phyloP scores from a whole-genome alignment of 2,329 filamentous ascomycete species.

The Falciphora oryzae region DNA sequence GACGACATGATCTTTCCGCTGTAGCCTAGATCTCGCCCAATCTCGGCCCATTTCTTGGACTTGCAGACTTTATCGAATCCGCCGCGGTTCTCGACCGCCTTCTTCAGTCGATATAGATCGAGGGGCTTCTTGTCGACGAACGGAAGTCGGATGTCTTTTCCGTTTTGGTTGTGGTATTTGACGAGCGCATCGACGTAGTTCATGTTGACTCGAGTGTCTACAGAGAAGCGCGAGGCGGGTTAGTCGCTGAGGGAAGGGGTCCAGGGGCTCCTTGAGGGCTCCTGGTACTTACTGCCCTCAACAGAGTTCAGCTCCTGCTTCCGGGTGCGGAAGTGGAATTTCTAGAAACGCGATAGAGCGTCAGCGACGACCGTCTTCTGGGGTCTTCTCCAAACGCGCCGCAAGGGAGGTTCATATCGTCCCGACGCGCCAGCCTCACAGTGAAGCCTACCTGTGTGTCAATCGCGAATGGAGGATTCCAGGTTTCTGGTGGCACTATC shows the following conservation, averaged over 20 bases:
- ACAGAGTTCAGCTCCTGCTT: slow-evolving; percentile 97
- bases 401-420: not conserved
- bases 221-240: not conserved
- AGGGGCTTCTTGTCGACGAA: slow-evolving; percentile 97
- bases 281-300: slow-evolving; percentile 74
- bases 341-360: slow-evolving; percentile 42
- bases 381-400: not conserved
- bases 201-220: slow-evolving; percentile 88
- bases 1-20: slow-evolving; percentile 99
- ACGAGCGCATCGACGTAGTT: slow-evolving; percentile 92
- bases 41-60: slow-evolving; percentile 98
- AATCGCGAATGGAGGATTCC: slow-evolving; percentile 94
- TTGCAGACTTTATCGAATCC: slow-evolving; percentile 98
- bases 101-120: slow-evolving; percentile 92
- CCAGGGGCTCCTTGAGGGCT: not conserved
- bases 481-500: slow-evolving; percentile 86
- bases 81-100: slow-evolving; percentile 88
- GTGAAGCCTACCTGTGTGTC: slow-evolving; percentile 75
- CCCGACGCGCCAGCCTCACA: not conserved
- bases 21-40: slow-evolving; percentile 91
- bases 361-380: slow-evolving; percentile 8
- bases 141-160: slow-evolving; percentile 85
- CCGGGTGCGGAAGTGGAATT: slow-evolving; percentile 93
- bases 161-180: slow-evolving; percentile 96
- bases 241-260: not conserved